These are phyloP conservation scores for Colletotrichum falcatum DNA, from an alignment of 2,329 filamentous ascomycete genomes.

Conservation along the genomic window DNA sequence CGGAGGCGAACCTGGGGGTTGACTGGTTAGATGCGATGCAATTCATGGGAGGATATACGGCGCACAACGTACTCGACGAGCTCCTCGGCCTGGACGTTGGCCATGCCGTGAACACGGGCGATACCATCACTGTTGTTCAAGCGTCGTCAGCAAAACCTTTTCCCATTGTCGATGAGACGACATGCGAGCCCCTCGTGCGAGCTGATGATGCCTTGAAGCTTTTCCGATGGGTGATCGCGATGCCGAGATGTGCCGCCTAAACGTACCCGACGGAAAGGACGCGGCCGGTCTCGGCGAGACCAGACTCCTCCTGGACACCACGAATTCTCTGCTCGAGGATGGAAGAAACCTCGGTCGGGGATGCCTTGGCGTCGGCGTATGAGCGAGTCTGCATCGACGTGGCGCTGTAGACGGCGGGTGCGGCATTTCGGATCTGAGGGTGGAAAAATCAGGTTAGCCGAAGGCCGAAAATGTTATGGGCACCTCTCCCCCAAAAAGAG, in stretches of 20 bases:
- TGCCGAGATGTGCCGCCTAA: conserved; percentile 42
- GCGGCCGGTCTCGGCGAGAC: conserved; percentile 97
- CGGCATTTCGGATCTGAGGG: conserved; percentile 84
- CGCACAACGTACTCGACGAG: conserved; percentile 89
- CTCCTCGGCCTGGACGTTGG: conserved; percentile 99
- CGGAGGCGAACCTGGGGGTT: conserved; percentile 87
- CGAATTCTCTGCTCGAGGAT: conserved; percentile 99
- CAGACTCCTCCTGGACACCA: conserved; percentile 96
- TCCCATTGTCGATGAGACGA: conserved; percentile 34
- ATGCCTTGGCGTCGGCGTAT: conserved; percentile 94
- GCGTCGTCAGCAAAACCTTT: conserved; percentile 37
- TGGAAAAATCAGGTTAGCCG: conserved; percentile 66
- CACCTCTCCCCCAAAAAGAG: conserved; percentile 43
- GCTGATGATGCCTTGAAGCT: conserved; percentile 34
- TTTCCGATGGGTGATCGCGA: conserved; percentile 35
- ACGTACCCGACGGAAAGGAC: conserved; percentile 99
- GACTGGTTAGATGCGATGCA: conserved; percentile 22
- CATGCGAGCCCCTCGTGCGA: conserved; percentile 32
- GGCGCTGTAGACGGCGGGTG: conserved; percentile 81
- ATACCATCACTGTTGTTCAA: conserved; percentile 91
- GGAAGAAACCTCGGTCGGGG: conserved; percentile 97
- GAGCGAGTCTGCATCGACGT: conserved; percentile 79
- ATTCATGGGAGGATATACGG: conserved; percentile 30
- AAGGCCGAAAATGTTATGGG: conserved; percentile 58
- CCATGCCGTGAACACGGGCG: conserved; percentile 99